These are phyloP conservation scores for Sphaerulina musiva DNA, from an alignment of 2,329 filamentous ascomycete genomes.

Conservation along the genomic window DNA sequence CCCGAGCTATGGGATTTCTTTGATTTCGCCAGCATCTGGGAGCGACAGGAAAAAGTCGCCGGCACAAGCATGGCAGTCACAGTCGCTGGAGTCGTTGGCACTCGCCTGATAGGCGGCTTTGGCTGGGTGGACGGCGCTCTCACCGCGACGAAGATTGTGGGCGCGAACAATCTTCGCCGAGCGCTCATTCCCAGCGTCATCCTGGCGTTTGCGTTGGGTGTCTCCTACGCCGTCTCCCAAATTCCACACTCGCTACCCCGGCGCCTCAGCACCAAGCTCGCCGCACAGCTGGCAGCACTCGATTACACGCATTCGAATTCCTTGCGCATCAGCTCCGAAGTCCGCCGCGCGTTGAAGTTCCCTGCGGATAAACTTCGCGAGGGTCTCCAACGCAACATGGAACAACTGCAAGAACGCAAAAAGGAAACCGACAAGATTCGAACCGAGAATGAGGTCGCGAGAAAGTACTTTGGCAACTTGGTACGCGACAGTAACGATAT, in stretches of 20 bases:
- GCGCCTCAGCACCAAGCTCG: constrained; percentile 78
- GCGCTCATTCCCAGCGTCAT: constrained; percentile 75
- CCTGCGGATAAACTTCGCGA: constrained; percentile 82
- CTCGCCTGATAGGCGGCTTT: constrained; percentile 71
- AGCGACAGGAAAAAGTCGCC: constrained; percentile 88
- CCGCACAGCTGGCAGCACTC: constrained; percentile 67
- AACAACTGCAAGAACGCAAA: constrained; percentile 69
- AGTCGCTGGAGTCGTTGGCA: constrained; percentile 76
- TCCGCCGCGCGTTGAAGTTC: constrained; percentile 80
- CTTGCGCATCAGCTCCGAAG: constrained; percentile 72
- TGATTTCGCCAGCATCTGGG: constrained; percentile 73
- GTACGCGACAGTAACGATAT: constrained; percentile 56
- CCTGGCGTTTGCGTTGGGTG: constrained; percentile 64
- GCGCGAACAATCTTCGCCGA: constrained; percentile 71
- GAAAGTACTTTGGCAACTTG: constrained; percentile 85
- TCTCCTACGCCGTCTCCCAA: constrained; percentile 74
- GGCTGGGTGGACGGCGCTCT: constrained; percentile 86
- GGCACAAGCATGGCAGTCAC: constrained; percentile 93
- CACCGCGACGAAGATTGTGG: constrained; percentile 71
- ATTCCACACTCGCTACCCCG: constrained; percentile 85
- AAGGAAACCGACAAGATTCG: constrained; percentile 78
- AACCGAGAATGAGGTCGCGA: constrained; percentile 75
- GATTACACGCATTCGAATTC: constrained; percentile 93
- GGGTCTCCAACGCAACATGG: constrained; percentile 74
- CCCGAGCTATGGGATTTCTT: constrained; percentile 92